Evolutionary conservation across 352 stramenopile genomes (phyloP).

Genomic region (Phytophthora pisi): DNA sequence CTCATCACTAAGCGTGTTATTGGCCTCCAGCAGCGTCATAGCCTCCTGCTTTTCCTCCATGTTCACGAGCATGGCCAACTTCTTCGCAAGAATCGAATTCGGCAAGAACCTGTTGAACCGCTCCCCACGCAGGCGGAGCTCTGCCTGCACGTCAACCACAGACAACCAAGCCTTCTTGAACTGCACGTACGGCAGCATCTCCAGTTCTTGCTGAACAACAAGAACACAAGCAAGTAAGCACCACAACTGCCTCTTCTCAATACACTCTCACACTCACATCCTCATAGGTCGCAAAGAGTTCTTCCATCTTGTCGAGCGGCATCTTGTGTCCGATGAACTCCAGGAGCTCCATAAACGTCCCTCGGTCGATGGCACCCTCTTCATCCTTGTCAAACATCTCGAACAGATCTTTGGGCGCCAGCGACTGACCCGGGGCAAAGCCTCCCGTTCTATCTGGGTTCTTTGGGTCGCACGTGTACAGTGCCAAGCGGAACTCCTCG

Average conservation of each 20-base stretch:
- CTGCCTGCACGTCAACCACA: constrained; percentile 71
- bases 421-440: constrained; percentile 70
- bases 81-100: constrained; percentile 52
- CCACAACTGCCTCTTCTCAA: background rate
- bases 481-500: constrained; percentile 77
- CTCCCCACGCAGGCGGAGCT: constrained; percentile 65
- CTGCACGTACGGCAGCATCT: constrained; percentile 73
- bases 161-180: constrained; percentile 77
- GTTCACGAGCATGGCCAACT: constrained; percentile 66
- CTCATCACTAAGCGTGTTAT: constrained; percentile 58
- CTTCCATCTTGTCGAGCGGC: constrained; percentile 67
- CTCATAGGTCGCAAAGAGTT: constrained; percentile 69
- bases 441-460: constrained; percentile 70
- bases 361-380: constrained; percentile 68
- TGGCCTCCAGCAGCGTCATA: constrained; percentile 57
- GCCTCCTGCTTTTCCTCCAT: constrained; percentile 75
- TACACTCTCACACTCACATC: constrained; percentile 45
- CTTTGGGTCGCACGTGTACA: constrained; percentile 85
- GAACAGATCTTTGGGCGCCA: constrained; percentile 81
- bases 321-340: constrained; percentile 72
- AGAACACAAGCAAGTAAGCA: background rate
- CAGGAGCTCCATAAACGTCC: constrained; percentile 70
- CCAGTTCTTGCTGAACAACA: constrained; percentile 57
- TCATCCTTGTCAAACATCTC: constrained; percentile 83
- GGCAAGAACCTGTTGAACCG: constrained; percentile 71